Percentiles rank a stretch among this genome's conserved stretches.
Evolutionary conservation across 352 stramenopile genomes (phyloP).

Genomic region (Phytophthora tentaculata): DNA sequence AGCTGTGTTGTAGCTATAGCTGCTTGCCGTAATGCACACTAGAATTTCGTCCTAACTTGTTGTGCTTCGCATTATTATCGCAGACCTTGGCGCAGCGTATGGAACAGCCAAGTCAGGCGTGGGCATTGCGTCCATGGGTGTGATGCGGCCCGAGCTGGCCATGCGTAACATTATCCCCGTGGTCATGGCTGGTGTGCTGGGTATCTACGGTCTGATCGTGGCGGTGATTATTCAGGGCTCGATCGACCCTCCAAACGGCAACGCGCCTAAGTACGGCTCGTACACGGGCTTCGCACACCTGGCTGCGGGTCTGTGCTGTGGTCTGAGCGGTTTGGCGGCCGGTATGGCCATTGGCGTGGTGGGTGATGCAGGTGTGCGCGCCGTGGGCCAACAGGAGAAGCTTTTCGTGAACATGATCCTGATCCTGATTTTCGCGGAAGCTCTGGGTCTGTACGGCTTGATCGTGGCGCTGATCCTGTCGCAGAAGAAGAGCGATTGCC

Average conservation of each 20-base stretch:
- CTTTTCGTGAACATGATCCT: constrained; percentile 99
- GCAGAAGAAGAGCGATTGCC: constrained; percentile 76
- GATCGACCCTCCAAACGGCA: constrained; percentile 79
- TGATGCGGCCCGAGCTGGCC: constrained; percentile 96
- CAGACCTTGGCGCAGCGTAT: background rate
- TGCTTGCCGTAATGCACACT: background rate
- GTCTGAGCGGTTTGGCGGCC: constrained; percentile 92
- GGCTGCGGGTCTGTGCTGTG: constrained; percentile 94
- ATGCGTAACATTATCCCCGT: constrained; percentile 99
- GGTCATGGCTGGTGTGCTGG: constrained; percentile 98
- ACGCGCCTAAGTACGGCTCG: constrained; percentile 86
- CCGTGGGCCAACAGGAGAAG: constrained; percentile 97
- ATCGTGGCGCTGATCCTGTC: constrained; percentile 95
- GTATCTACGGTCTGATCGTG: constrained; percentile 97
- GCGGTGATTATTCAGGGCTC: constrained; percentile 95
- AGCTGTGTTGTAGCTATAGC: background rate
- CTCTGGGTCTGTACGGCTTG: constrained; percentile 96
- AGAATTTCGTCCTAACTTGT: background rate
- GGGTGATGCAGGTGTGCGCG: constrained; percentile 95
- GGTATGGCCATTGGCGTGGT: constrained; percentile 97
- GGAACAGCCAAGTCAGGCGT: constrained; percentile 97
- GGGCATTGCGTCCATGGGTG: constrained; percentile 95
- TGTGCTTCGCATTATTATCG: background rate
- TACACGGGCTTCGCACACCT: constrained; percentile 96
- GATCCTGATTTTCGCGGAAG: constrained; percentile 99